A percentile compares a stretch with the other conserved stretches of the same genome.
phyloP scores from a whole-genome alignment of 495 filamentous ascomycete genomes.

The Neurospora africana region DNA sequence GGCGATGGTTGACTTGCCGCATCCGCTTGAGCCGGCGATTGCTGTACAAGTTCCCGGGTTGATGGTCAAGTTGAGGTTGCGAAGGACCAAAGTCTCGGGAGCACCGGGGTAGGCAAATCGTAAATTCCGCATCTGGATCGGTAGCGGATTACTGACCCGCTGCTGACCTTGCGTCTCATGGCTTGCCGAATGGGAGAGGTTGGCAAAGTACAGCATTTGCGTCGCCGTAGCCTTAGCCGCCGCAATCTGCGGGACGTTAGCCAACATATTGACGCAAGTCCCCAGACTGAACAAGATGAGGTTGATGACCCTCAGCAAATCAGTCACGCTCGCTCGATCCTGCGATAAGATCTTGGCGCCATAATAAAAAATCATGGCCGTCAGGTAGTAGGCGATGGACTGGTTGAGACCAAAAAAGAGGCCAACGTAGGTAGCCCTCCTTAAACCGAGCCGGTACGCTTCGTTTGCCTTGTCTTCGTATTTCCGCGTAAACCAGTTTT shows the following conservation, averaged over 20 bases:
- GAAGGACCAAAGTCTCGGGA: constrained; percentile 43
- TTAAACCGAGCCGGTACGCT: constrained; percentile 46
- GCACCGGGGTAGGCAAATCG: constrained; percentile 61
- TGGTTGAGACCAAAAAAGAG: constrained; percentile 68
- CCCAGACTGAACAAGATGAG: constrained; percentile 71
- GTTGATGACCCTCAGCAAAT: constrained; percentile 66
- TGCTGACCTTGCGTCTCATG: constrained; percentile 50
- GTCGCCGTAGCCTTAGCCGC: constrained; percentile 61
- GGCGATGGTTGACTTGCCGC: constrained; percentile 80
- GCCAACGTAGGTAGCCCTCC: constrained; percentile 49
- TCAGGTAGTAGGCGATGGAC: constrained; percentile 57
- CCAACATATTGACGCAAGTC: constrained; percentile 57
- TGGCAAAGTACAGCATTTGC: constrained; percentile 61
- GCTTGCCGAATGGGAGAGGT: constrained; percentile 39
- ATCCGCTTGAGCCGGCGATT: constrained; percentile 74
- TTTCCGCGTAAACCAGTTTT: constrained; percentile 61
- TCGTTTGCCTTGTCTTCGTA: constrained; percentile 39
- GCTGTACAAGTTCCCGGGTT: constrained; percentile 51
- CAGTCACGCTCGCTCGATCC: constrained; percentile 33
- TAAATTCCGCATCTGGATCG: constrained; percentile 49
- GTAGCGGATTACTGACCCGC: constrained; percentile 40
- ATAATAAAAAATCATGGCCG: constrained; percentile 79
- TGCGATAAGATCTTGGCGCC: constrained; percentile 52
- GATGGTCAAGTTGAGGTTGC: constrained; percentile 50
- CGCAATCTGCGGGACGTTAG: constrained; percentile 70